Evolutionary conservation across 2,329 filamentous ascomycete species (phyloP), one percentile per base, ranked within the genome.

Genomic region (Esteya vermicola): DNA sequence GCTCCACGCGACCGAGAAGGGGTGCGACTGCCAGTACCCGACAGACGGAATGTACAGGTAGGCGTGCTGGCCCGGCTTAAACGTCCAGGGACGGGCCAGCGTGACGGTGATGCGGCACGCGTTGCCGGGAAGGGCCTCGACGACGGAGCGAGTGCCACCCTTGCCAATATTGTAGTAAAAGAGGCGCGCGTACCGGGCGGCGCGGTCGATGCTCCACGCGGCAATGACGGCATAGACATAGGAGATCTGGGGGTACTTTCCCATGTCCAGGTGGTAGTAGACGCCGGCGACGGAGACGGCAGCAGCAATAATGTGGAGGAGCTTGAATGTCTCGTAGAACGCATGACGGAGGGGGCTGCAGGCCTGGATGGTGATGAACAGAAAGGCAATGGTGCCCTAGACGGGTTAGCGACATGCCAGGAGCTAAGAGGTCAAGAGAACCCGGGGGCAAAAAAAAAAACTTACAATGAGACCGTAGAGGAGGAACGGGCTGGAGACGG

Each of bases 1-100:
- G 47, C 75, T 78, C 82, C 82, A 89, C 27, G 80, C 79, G 33
- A 86, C 67, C 3, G 81, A 84, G 62, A 88, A 88, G 1, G 82
- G 82, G 52, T 89, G 82, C 35, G 79, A 85, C 50, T 81, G 81
- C 71, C 74, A 79, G 45, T 77, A 67, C 46, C 79, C 79, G 51
- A 88, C 64, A 6, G 68, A 64, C 8, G 83, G 83, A 60, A 89
- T 71, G 61, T 86, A 86, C 18, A 89, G 61, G 56, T 86, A 89
- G 27, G 81, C 78, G 54, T 89, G 82, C 57, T 86, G 81, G 27
- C 82, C 81, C 0, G 82, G 77, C 43, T 67, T 66, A 65, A 84
- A 84, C 31, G 62, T 70, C 81, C 82, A 88, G n/a, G 81, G 80
- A 33, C 81, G 75, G 9, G 81, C 75, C 64, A 88, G 72, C 40